phyloP scores from a whole-genome alignment of 164 flowering plant species.

The Vitis labrusca region DNA sequence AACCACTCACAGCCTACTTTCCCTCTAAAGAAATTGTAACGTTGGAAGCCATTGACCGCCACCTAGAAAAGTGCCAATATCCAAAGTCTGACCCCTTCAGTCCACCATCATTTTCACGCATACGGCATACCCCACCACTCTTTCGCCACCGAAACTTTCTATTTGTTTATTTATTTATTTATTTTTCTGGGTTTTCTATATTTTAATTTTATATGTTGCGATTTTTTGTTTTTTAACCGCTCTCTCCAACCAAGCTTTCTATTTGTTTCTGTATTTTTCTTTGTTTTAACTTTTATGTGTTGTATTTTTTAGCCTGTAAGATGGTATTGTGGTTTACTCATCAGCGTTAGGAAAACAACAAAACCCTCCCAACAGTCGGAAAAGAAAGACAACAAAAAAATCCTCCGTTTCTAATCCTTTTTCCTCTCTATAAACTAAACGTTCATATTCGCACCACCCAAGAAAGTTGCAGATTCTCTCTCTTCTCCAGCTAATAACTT shows the following conservation, averaged over 20 bases:
- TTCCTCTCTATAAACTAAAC: conserved; percentile 13
- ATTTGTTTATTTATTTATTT: background rate
- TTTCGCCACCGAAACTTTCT: too few relatives aligned
- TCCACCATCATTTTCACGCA: conserved; percentile 6
- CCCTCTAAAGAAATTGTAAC: conserved; percentile 16
- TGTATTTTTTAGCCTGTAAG: too few relatives aligned
- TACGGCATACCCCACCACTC: background rate
- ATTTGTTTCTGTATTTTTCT: too few relatives aligned
- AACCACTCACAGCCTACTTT: background rate
- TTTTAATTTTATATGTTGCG: too few relatives aligned
- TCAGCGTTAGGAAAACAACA: background rate
- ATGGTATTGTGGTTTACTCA: too few relatives aligned
- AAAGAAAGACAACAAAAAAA: conserved; percentile 7
- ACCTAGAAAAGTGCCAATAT: background rate
- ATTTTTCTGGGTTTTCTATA: too few relatives aligned
- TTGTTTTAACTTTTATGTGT: too few relatives aligned
- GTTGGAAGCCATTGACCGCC: conserved; percentile 17
- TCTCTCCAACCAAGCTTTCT: too few relatives aligned
- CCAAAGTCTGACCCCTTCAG: background rate
- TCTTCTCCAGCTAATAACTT: background rate
- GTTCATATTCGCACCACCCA: conserved; percentile 33
- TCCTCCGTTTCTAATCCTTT: conserved; percentile 18
- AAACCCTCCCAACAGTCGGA: conserved; percentile 3
- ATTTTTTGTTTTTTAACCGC: too few relatives aligned
- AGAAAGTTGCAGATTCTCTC: conserved; percentile 32